These are phyloP conservation scores for Talaromyces sp. DNA, from an alignment of 2,329 filamentous ascomycete species.

Conservation along the genomic window DNA sequence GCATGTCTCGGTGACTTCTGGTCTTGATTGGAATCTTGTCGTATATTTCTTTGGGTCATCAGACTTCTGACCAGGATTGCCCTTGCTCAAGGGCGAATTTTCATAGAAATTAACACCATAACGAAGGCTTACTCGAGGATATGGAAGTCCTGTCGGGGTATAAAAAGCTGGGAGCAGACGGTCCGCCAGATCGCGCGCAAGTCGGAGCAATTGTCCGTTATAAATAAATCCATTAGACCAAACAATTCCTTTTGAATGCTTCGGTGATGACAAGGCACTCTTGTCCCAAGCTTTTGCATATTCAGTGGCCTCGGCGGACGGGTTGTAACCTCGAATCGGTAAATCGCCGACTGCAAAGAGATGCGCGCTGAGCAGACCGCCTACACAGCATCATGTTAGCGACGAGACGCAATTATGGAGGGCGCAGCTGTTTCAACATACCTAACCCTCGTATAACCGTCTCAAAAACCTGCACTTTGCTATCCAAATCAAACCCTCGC, in stretches of 20 bases:
- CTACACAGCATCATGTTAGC: slow-evolving; percentile 36
- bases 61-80: slow-evolving; percentile 47
- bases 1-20: slow-evolving; percentile 91
- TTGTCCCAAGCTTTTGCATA: slow-evolving; percentile 46
- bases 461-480: slow-evolving; percentile 98
- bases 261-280: slow-evolving; percentile 24
- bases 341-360: slow-evolving; percentile 88
- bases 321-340: slow-evolving; percentile 76
- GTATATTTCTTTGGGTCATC: slow-evolving; percentile 43
- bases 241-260: slow-evolving; percentile 48
- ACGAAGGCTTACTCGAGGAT: slow-evolving; percentile 88
- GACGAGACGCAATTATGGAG: neutral
- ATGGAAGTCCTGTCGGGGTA: slow-evolving; percentile 86
- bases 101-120: slow-evolving; percentile 89
- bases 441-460: slow-evolving; percentile 82
- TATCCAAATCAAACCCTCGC: slow-evolving; percentile 88
- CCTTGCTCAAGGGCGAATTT: slow-evolving; percentile 73
- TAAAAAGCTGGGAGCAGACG: slow-evolving; percentile 89
- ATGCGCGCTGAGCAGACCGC: slow-evolving; percentile 87
- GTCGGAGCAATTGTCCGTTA: slow-evolving; percentile 82
- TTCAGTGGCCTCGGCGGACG: slow-evolving; percentile 41
- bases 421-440: slow-evolving; percentile 26
- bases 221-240: slow-evolving; percentile 81
- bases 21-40: slow-evolving; percentile 30
- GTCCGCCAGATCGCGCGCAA: slow-evolving; percentile 80